Conservation (phyloP, 768 basidiomycete species). For the Podaxis mareebaensis region DNA sequence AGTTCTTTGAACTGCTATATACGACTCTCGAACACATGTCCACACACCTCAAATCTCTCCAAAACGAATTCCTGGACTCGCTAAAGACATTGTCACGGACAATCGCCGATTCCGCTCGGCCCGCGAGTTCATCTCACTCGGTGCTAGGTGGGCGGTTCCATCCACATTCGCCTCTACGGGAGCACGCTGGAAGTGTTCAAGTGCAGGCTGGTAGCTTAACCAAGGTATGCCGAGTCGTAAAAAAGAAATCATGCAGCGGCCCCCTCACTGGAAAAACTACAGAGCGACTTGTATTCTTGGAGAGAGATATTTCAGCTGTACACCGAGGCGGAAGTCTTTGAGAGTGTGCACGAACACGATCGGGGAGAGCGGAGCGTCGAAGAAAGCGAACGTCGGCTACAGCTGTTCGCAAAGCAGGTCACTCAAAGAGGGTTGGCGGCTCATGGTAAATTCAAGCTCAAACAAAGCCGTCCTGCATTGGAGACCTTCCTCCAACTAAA, state of each 20-base stretch:
- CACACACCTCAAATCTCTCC: conserved; percentile 50
- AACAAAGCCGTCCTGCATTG: conserved; percentile 59
- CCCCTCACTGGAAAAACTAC: not conserved
- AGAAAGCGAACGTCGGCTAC: conserved; percentile 67
- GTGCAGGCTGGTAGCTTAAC: conserved; percentile 23
- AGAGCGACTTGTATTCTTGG: conserved; percentile 85
- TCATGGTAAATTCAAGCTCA: conserved; percentile 52
- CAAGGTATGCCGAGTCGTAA: conserved; percentile 23
- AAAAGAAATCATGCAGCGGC: not conserved
- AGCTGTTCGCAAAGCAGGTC: conserved; percentile 62
- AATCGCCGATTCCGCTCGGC: conserved; percentile 43
- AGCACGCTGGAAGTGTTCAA: conserved; percentile 36
- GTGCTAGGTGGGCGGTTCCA: conserved; percentile 29
- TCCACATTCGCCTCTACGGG: conserved; percentile 44
- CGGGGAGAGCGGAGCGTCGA: conserved; percentile 70
- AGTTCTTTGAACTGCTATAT: conserved; percentile 77
- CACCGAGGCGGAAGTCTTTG: conserved; percentile 84
- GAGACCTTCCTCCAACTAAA: conserved; percentile 77
- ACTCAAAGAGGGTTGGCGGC: conserved; percentile 57
- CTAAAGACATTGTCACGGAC: conserved; percentile 35
- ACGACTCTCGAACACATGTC: conserved; percentile 56
- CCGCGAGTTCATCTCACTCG: conserved; percentile 35
- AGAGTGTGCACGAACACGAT: conserved; percentile 61
- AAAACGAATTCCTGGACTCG: conserved; percentile 47
- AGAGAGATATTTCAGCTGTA: conserved; percentile 88